phyloP scores from a whole-genome alignment of 208 protist species.

The Strigomonas galati region DNA sequence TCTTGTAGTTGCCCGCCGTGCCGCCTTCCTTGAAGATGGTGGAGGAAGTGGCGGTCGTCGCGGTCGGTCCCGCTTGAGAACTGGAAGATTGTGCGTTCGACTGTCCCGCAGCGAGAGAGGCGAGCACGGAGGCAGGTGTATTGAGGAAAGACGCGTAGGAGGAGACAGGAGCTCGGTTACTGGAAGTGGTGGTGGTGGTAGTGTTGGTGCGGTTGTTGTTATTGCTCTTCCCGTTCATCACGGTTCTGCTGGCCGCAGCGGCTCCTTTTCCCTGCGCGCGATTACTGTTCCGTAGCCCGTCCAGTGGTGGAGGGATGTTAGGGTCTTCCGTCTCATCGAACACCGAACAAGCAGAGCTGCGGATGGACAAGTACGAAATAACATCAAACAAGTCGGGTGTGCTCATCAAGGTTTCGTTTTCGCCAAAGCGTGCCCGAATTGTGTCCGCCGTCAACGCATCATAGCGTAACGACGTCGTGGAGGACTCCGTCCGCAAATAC shows the following conservation, averaged over 20 bases:
- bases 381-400: constrained; percentile 1
- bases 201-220: neutral
- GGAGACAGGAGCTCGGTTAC: too few species aligned
- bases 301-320: neutral
- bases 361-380: constrained; percentile 12
- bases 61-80: neutral
- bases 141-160: neutral
- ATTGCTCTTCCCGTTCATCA: too few species aligned
- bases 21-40: neutral
- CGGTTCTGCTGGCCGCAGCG: too few species aligned
- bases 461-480: constrained; percentile 18
- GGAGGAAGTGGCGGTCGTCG: neutral
- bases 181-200: neutral
- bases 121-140: neutral
- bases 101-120: neutral
- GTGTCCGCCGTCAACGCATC: constrained; percentile 14
- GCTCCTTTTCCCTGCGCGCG: too few species aligned
- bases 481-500: constrained; percentile 1
- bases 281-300: neutral
- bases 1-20: neutral
- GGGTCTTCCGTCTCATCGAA: constrained; percentile 1
- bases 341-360: neutral
- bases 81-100: too few species aligned
- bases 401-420: neutral
- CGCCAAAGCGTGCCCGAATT: constrained; percentile 13